Evolutionary conservation across 2,329 filamentous ascomycete genomes (phyloP).

Genomic region (Fusarium drepaniforme): DNA sequence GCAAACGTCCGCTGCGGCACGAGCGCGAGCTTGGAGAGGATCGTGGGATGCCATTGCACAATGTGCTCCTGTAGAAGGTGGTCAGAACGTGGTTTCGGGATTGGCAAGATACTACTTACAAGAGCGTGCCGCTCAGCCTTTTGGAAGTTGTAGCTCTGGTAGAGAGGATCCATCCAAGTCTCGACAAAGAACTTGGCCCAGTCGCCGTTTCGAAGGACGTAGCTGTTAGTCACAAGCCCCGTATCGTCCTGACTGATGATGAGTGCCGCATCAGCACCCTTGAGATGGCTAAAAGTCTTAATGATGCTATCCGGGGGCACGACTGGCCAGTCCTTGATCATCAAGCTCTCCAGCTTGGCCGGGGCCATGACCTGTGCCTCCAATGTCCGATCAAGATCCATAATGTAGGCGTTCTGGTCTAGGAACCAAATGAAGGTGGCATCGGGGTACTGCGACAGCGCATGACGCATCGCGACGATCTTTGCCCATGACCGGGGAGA

Average conservation of each 20-base stretch:
- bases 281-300: slow-evolving; percentile 89
- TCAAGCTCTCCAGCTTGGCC: slow-evolving; percentile 76
- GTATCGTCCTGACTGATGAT: slow-evolving; percentile 87
- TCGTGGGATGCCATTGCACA: slow-evolving; percentile 96
- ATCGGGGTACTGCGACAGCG: slow-evolving; percentile 83
- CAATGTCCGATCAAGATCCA: slow-evolving; percentile 80
- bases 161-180: slow-evolving; percentile 95
- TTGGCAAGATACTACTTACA: slow-evolving; percentile 62
- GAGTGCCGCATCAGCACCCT: slow-evolving; percentile 81
- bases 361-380: slow-evolving; percentile 78
- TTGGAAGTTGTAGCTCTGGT: slow-evolving; percentile 94
- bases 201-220: slow-evolving; percentile 84
- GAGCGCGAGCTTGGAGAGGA: slow-evolving; percentile 89
- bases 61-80: slow-evolving; percentile 77
- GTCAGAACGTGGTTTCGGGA: not conserved
- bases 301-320: slow-evolving; percentile 98
- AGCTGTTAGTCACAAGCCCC: slow-evolving; percentile 81
- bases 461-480: slow-evolving; percentile 89
- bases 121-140: slow-evolving; percentile 93
- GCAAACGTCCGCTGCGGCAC: slow-evolving; percentile 90
- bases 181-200: slow-evolving; percentile 96
- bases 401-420: slow-evolving; percentile 87
- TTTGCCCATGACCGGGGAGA: slow-evolving; percentile 77
- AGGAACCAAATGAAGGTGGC: slow-evolving; percentile 89
- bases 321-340: slow-evolving; percentile 87